A percentile compares a stretch with the other conserved stretches of the same genome.
phyloP scores from a whole-genome alignment of 805 yeast species.

The Gaillardinia entomophila region DNA sequence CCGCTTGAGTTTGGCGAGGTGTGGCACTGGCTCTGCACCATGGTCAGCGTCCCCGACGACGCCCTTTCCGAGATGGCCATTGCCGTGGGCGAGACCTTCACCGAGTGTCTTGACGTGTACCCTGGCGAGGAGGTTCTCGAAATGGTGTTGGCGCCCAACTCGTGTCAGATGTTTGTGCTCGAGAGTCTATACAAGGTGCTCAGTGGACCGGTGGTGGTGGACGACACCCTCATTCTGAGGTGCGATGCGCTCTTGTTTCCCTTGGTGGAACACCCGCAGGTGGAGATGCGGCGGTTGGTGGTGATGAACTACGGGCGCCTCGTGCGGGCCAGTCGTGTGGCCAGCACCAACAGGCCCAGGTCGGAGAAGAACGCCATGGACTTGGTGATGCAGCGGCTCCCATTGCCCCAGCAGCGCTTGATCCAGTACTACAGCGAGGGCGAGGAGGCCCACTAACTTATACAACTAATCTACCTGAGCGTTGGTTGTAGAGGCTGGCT shows the following conservation, averaged over 20 bases:
- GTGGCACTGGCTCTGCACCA: slow-evolving; percentile 21
- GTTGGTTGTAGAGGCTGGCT: background rate
- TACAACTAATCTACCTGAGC: too few relatives aligned
- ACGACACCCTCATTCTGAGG: slow-evolving; percentile 10
- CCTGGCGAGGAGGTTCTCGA: slow-evolving; percentile 13
- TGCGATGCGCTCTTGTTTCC: slow-evolving; percentile 25
- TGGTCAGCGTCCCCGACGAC: slow-evolving; percentile 2
- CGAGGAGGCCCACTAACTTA: too few relatives aligned
- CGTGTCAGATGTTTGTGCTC: slow-evolving; percentile 13
- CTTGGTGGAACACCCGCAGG: slow-evolving; percentile 22
- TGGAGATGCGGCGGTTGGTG: slow-evolving; percentile 32
- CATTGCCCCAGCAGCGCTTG: slow-evolving; percentile 39
- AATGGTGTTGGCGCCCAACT: slow-evolving; percentile 5
- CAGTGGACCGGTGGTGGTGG: slow-evolving; percentile 12
- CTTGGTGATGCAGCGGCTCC: slow-evolving; percentile 30
- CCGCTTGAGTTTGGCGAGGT: slow-evolving; percentile 12
- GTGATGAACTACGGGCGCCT: slow-evolving; percentile 34
- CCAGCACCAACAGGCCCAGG: slow-evolving; percentile 13
- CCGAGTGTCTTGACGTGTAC: slow-evolving; percentile 25
- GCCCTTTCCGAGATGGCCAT: slow-evolving; percentile 13
- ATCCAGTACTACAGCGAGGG: slow-evolving; percentile 40
- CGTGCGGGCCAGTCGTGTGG: slow-evolving; percentile 13
- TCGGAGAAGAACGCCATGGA: slow-evolving; percentile 12
- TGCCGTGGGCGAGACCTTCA: slow-evolving; percentile 25
- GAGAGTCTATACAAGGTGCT: slow-evolving; percentile 22